Percentiles rank a stretch among this genome's conserved stretches.
These are phyloP conservation scores for Buxus sempervirens DNA, from an alignment of 164 flowering plant genomes.

Conservation along the genomic window DNA sequence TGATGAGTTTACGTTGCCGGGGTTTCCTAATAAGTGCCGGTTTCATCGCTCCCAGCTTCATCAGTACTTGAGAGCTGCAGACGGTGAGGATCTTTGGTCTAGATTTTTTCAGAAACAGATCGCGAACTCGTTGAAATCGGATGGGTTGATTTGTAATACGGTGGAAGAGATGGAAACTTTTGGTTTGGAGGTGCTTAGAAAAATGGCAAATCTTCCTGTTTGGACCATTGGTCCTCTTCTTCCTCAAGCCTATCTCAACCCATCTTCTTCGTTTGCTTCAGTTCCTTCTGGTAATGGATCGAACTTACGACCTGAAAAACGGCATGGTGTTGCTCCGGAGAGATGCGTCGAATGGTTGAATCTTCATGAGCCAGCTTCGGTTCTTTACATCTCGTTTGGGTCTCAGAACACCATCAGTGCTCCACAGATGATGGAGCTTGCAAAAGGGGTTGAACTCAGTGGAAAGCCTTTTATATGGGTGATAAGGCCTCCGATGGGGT, in stretches of 20 bases:
- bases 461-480: constrained; percentile 31
- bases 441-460: constrained; percentile 30
- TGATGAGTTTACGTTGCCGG: constrained; percentile 24
- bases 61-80: constrained; percentile 25
- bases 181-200: constrained; percentile 20
- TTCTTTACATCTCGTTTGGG: constrained; percentile 39
- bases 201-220: constrained; percentile 22
- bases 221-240: constrained; percentile 36
- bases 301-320: constrained; percentile 13
- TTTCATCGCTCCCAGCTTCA: constrained; percentile 25
- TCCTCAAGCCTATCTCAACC: constrained; percentile 10
- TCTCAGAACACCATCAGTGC: constrained; percentile 32
- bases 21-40: constrained; percentile 25
- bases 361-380: constrained; percentile 12
- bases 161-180: constrained; percentile 32
- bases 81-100: constrained; percentile 38
- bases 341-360: constrained; percentile 34
- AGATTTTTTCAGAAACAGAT: constrained; percentile 30
- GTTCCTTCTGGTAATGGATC: not conserved
- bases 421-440: constrained; percentile 38
- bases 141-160: constrained; percentile 34
- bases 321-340: constrained; percentile 22
- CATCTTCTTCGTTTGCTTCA: not conserved
- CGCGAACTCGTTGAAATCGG: constrained; percentile 10
- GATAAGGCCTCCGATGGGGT: constrained; percentile 33